phyloP scores from a whole-genome alignment of 2,329 filamentous ascomycete species.

The Fonsecaea pedrosoi region DNA sequence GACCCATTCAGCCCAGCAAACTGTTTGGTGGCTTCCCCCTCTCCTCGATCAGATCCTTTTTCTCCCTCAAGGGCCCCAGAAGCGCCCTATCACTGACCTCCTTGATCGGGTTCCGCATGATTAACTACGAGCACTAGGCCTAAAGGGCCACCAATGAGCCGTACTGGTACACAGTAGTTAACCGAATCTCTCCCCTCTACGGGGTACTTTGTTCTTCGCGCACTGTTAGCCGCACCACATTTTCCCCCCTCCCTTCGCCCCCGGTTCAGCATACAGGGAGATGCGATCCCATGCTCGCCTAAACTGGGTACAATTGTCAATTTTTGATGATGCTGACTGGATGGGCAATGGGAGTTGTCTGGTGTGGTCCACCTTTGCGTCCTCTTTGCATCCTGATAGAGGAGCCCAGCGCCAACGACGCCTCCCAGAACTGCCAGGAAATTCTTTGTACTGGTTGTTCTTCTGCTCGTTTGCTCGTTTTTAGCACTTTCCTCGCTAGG shows the following conservation, averaged over 20 bases:
- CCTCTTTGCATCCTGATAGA: conserved; percentile 10
- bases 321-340: conserved; percentile 21
- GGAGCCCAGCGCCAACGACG: conserved; percentile 7
- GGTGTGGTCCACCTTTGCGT: not conserved
- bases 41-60: conserved; percentile 26
- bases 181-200: conserved; percentile 22
- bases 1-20: conserved; percentile 14
- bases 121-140: not conserved
- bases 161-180: not conserved
- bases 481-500: not conserved
- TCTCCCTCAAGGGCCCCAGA: conserved; percentile 9
- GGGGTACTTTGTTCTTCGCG: conserved; percentile 4
- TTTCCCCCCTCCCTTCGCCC: not conserved
- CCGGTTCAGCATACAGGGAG: not conserved
- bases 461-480: not conserved
- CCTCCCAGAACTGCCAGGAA: not conserved
- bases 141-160: conserved; percentile 2
- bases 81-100: conserved; percentile 13
- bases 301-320: not conserved
- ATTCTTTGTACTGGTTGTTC: not conserved
- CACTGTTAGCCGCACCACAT: conserved; percentile 16
- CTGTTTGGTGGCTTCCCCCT: not conserved
- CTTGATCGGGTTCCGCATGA: conserved; percentile 8
- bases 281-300: conserved; percentile 14
- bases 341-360: not conserved